Conservation (phyloP, 169 alveolate genomes). For the Plasmodium vivax region DNA sequence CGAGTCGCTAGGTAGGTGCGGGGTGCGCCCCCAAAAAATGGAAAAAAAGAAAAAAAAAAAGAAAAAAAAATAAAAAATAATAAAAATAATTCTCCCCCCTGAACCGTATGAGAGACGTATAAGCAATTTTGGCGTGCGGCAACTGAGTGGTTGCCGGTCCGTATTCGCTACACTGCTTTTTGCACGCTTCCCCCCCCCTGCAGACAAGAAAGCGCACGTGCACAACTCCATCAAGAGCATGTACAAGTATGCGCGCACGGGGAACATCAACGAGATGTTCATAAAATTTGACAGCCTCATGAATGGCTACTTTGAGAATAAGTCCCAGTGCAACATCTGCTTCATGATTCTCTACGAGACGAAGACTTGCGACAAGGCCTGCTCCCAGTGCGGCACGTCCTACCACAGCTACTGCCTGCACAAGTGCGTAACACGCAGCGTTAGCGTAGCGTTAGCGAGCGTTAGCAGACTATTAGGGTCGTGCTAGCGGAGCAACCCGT, state of each 20-base stretch:
- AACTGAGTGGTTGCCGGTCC: neutral
- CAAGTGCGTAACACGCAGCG: neutral
- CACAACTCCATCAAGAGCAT: slow-evolving; percentile 66
- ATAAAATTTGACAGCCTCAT: slow-evolving; percentile 46
- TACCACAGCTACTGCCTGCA: slow-evolving; percentile 69
- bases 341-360: slow-evolving; percentile 44
- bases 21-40: too few species aligned
- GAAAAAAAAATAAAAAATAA: too few species aligned
- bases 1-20: slow-evolving; percentile 25
- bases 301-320: slow-evolving; percentile 59
- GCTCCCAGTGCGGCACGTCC: slow-evolving; percentile 42
- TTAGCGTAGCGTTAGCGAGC: neutral
- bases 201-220: slow-evolving; percentile 44
- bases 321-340: slow-evolving; percentile 60
- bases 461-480: too few species aligned
- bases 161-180: neutral
- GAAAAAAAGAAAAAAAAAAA: too few species aligned
- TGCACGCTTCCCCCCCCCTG: neutral
- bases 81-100: neutral
- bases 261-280: slow-evolving; percentile 59
- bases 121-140: neutral
- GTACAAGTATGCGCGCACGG: slow-evolving; percentile 65
- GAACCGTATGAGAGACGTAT: neutral
- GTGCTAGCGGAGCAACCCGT: too few species aligned
- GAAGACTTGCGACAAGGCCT: slow-evolving; percentile 52